Percentiles rank a stretch among this genome's conserved stretches.
phyloP scores from a whole-genome alignment of 768 basidiomycete genomes.

The Flagelloscypha sp. region DNA sequence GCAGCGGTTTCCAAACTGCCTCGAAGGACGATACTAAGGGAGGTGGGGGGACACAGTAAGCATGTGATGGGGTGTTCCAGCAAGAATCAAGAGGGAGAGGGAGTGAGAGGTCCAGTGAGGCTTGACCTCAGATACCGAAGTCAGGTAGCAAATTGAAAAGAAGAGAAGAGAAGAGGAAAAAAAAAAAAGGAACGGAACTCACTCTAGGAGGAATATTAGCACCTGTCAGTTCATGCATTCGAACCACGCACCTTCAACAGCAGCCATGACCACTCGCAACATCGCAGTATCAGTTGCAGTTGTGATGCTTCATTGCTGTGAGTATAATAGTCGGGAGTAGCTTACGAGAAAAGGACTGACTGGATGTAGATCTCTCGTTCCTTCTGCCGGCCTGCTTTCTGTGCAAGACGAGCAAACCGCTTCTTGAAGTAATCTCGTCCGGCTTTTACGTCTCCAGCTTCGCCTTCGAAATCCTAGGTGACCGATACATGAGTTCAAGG shows the following conservation, averaged over 20 bases:
- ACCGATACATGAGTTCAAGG: conserved; percentile 4
- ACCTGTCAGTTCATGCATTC: conserved; percentile 9
- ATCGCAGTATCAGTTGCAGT: conserved; percentile 87
- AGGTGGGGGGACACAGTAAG: conserved; percentile 20
- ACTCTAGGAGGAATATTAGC: conserved; percentile 36
- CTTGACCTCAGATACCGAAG: no score
- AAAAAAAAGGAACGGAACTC: conserved; percentile 34
- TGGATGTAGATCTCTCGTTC: conserved; percentile 92
- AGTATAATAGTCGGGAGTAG: conserved; percentile 9
- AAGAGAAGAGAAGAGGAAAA: conserved; percentile 16
- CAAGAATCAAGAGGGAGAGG: conserved; percentile 11
- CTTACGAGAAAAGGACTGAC: conserved; percentile 39
- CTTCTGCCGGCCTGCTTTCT: conserved; percentile 77
- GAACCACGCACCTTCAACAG: conserved; percentile 73
- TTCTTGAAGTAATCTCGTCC: conserved; percentile 88
- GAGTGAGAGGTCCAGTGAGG: conserved; percentile 13
- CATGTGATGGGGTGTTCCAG: conserved; percentile 23
- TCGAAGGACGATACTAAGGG: conserved; percentile 58
- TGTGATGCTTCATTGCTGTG: conserved; percentile 56
- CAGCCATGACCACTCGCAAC: conserved; percentile 89
- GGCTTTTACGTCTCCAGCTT: conserved; percentile 58
- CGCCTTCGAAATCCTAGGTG: conserved; percentile 74
- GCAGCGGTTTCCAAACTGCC: conserved; percentile 57
- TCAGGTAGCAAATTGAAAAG: conserved; percentile 15
- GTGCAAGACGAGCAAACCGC: conserved; percentile 73